Conservation (phyloP, 306 rosid genomes). For the Prinsepia uniflora region DNA sequence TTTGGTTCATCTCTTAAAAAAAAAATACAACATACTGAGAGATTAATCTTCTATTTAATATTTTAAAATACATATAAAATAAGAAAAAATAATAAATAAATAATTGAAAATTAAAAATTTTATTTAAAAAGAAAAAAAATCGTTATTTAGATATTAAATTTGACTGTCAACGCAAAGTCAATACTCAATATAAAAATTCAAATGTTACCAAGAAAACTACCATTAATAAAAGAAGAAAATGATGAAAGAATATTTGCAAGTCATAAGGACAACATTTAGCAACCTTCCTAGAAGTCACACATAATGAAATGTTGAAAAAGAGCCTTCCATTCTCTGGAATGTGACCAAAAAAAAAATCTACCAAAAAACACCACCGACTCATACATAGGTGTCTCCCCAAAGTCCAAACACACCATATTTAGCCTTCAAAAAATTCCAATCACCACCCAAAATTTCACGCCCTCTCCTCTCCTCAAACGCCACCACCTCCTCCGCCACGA, state of each 20-base stretch:
- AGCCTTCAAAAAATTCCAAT: conserved; percentile 18
- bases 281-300: background rate
- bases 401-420: background rate
- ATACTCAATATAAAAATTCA: background rate
- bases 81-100: too few species aligned
- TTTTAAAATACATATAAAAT: too few species aligned
- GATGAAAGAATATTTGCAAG: background rate
- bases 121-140: background rate
- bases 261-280: conserved; percentile 1
- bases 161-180: too few species aligned
- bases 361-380: conserved; percentile 22
- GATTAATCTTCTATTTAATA: too few species aligned
- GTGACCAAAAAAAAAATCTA: background rate
- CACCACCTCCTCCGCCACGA: background rate
- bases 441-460: conserved; percentile 17
- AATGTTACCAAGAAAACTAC: background rate
- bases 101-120: background rate
- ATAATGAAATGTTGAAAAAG: background rate
- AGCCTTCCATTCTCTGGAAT: conserved; percentile 2
- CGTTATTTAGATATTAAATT: background rate
- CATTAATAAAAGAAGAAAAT: too few species aligned
- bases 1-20: too few species aligned
- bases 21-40: too few species aligned
- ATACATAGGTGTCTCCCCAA: conserved; percentile 1
- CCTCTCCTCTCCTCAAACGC: background rate